Evolutionary conservation across 2,329 filamentous ascomycete genomes (phyloP).

Genomic region (Fusarium foetens): DNA sequence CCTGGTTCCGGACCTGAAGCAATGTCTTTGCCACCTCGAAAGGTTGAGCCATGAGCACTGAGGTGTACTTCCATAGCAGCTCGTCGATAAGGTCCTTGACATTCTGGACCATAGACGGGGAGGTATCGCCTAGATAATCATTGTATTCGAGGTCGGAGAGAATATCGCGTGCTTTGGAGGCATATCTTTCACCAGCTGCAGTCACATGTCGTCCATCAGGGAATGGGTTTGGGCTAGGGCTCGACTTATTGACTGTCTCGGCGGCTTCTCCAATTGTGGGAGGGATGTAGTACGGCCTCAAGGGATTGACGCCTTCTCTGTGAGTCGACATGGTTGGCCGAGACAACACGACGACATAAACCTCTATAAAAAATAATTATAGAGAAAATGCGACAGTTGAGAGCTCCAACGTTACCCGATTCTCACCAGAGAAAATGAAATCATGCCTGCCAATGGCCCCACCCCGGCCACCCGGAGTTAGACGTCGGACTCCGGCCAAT

Average conservation of each 20-base stretch:
- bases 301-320: slow-evolving; percentile 66
- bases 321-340: slow-evolving; percentile 56
- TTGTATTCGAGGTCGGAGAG: slow-evolving; percentile 93
- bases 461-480: slow-evolving; percentile 40
- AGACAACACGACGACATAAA: slow-evolving; percentile 43
- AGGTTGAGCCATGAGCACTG: slow-evolving; percentile 88
- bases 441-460: slow-evolving; percentile 42
- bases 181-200: slow-evolving; percentile 47
- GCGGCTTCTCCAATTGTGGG: slow-evolving; percentile 63
- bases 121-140: slow-evolving; percentile 81
- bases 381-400: slow-evolving; percentile 32
- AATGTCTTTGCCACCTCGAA: slow-evolving; percentile 98
- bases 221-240: slow-evolving; percentile 58
- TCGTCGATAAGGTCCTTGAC: slow-evolving; percentile 83
- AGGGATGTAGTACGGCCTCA: slow-evolving; percentile 76
- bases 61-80: slow-evolving; percentile 90
- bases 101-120: slow-evolving; percentile 78
- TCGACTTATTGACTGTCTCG: slow-evolving; percentile 47
- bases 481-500: slow-evolving; percentile 48
- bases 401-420: slow-evolving; percentile 24
- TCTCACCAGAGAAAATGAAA: slow-evolving; percentile 47
- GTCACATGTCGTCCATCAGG: slow-evolving; percentile 56
- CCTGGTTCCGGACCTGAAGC: slow-evolving; percentile 77
- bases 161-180: slow-evolving; percentile 79
- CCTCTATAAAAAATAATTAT: slow-evolving; percentile 20